phyloP scores from a whole-genome alignment of 2,329 filamentous ascomycete genomes.

The Xylaria hypoxylon region DNA sequence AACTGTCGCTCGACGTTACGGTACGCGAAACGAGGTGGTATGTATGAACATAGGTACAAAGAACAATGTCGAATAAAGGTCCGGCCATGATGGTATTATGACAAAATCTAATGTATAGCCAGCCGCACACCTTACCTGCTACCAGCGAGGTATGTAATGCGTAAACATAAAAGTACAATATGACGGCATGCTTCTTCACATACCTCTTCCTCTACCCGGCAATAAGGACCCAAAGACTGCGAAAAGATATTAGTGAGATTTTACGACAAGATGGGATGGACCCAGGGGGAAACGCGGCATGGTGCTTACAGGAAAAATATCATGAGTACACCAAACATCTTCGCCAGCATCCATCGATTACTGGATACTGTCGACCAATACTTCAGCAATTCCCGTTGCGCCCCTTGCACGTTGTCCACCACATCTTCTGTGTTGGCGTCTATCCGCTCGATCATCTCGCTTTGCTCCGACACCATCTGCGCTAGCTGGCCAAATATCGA shows the following conservation, averaged over 20 bases:
- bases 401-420: slow-evolving; percentile 97
- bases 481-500: slow-evolving; percentile 93
- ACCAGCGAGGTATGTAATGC: slow-evolving; percentile 42
- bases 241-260: slow-evolving; percentile 23
- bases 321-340: slow-evolving; percentile 91
- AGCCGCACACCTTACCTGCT: slow-evolving; percentile 28
- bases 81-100: slow-evolving; percentile 39
- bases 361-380: slow-evolving; percentile 96
- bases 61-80: slow-evolving; percentile 29
- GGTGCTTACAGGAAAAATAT: slow-evolving; percentile 81
- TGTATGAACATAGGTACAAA: slow-evolving; percentile 6
- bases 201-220: slow-evolving; percentile 57
- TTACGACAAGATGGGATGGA: background rate
- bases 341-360: slow-evolving; percentile 92
- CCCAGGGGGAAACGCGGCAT: background rate
- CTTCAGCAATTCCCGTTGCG: slow-evolving; percentile 93
- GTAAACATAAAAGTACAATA: slow-evolving; percentile 44
- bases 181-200: slow-evolving; percentile 22
- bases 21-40: background rate
- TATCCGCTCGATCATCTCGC: slow-evolving; percentile 94
- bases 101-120: slow-evolving; percentile 39
- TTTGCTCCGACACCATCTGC: slow-evolving; percentile 96
- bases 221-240: slow-evolving; percentile 75
- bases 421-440: slow-evolving; percentile 98
- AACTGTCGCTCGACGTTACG: slow-evolving; percentile 6